These are phyloP conservation scores for Saccharum officinarum DNA, from an alignment of 176 grass and related monocot genomes.

Conservation along the genomic window DNA sequence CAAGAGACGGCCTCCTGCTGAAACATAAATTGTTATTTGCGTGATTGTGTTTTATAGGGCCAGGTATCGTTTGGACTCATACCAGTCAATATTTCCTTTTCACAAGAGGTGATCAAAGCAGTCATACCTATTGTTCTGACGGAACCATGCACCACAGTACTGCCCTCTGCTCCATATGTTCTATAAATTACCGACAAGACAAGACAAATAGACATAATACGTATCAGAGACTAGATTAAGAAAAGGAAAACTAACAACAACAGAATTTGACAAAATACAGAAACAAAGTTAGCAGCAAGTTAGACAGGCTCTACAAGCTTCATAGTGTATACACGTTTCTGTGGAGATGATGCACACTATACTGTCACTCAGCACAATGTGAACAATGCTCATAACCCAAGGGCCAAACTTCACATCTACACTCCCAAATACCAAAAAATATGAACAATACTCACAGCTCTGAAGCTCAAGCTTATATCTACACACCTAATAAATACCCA, in stretches of 20 bases:
- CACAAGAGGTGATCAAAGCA: slow-evolving; percentile 42
- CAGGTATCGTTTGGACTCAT: slow-evolving; percentile 2
- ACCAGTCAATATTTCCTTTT: slow-evolving; percentile 24
- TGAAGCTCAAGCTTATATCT: not conserved
- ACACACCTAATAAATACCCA: not conserved
- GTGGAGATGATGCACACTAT: slow-evolving; percentile 30
- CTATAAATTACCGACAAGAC: slow-evolving; percentile 52
- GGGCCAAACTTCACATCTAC: not conserved
- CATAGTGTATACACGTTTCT: slow-evolving; percentile 20
- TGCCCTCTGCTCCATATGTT: slow-evolving; percentile 53
- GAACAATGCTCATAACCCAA: not conserved
- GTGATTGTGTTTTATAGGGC: not conserved
- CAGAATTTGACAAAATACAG: slow-evolving; percentile 25
- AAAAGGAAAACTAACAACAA: slow-evolving; percentile 31
- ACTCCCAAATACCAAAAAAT: not conserved
- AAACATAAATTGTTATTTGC: slow-evolving; percentile 41
- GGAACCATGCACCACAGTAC: slow-evolving; percentile 40
- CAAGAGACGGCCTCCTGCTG: slow-evolving; percentile 46
- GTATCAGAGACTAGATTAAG: slow-evolving; percentile 57
- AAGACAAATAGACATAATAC: slow-evolving; percentile 49
- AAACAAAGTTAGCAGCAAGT: slow-evolving; percentile 16
- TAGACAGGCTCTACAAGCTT: not conserved
- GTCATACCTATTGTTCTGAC: slow-evolving; percentile 56
- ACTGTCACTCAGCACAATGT: not conserved
- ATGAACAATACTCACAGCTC: not conserved